Percentiles rank a stretch among this genome's conserved stretches.
Conservation (phyloP, 768 basidiomycete genomes). For the Pilatotrama ljubarskyi region DNA sequence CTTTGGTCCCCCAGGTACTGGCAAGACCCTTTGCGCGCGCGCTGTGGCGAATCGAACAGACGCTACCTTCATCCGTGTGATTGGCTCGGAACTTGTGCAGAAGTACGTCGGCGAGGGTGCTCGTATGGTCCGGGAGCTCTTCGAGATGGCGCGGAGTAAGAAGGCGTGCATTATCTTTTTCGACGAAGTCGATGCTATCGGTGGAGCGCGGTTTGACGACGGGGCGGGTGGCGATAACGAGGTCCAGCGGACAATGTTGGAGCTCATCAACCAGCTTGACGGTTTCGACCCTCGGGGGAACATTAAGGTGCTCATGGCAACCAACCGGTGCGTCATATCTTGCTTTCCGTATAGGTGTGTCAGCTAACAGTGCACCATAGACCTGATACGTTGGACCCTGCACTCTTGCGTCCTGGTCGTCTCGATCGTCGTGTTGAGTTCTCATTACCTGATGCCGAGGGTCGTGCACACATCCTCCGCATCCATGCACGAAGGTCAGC, state of each 20-base stretch:
- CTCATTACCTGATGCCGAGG: constrained; percentile 90
- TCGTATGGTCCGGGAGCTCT: constrained; percentile 96
- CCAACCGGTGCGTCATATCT: constrained; percentile 69
- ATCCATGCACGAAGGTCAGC: constrained; percentile 91
- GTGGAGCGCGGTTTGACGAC: constrained; percentile 97
- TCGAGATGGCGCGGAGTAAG: constrained; percentile 98
- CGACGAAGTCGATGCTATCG: constrained; percentile 97
- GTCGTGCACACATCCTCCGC: constrained; percentile 92
- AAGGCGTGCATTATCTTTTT: constrained; percentile 99
- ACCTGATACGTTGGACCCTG: constrained; percentile 97
- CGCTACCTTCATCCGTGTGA: constrained; percentile 98
- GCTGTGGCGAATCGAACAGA: constrained; percentile 99
- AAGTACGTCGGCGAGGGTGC: constrained; percentile 99
- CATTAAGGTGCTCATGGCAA: constrained; percentile 99
- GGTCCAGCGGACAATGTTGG: constrained; percentile 98
- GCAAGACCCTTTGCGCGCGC: constrained; percentile 96
- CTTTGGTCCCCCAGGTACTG: constrained; percentile 96
- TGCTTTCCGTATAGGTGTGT: background rate
- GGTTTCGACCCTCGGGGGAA: constrained; percentile 99
- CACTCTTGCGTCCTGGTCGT: constrained; percentile 91
- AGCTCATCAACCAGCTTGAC: constrained; percentile 97
- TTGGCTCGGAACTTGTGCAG: constrained; percentile 98
- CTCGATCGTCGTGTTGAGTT: constrained; percentile 98
- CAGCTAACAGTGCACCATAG: constrained; percentile 40
- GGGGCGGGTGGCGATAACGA: constrained; percentile 99